Evolutionary conservation across 176 grass and related monocot genomes (phyloP).

Genomic region (Carex scoparia): DNA sequence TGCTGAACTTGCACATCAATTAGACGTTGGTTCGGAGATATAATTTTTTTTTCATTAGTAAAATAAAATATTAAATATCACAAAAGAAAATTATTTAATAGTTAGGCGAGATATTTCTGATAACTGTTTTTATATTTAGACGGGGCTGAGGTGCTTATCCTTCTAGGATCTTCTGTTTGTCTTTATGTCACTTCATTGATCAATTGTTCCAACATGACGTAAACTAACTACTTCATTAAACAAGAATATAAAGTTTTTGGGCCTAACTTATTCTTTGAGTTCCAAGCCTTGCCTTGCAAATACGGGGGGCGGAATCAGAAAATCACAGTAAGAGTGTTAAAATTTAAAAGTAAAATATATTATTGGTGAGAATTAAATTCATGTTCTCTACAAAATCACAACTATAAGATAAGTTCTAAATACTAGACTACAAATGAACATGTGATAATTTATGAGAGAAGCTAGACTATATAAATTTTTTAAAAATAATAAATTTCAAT

Average conservation of each 20-base stretch:
- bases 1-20: background rate
- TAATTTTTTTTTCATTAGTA: background rate
- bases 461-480: no score
- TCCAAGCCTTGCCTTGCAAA: background rate
- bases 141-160: background rate
- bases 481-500: no score
- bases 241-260: background rate
- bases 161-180: slow-evolving; percentile 9
- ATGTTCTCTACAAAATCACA: no score
- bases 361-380: no score
- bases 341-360: no score
- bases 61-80: background rate
- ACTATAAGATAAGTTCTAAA: no score
- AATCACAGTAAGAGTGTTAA: no score
- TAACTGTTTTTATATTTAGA: background rate
- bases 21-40: background rate
- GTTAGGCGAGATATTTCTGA: background rate
- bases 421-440: no score
- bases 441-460: no score
- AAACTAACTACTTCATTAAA: background rate
- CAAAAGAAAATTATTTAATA: background rate
- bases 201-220: background rate
- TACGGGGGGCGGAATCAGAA: no score
- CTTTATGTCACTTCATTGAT: slow-evolving; percentile 10
- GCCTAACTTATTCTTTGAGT: background rate